Base-by-base conservation (phyloP, 1,284 basidiomycete species). In the Ceratobasidium sp. region DNA sequence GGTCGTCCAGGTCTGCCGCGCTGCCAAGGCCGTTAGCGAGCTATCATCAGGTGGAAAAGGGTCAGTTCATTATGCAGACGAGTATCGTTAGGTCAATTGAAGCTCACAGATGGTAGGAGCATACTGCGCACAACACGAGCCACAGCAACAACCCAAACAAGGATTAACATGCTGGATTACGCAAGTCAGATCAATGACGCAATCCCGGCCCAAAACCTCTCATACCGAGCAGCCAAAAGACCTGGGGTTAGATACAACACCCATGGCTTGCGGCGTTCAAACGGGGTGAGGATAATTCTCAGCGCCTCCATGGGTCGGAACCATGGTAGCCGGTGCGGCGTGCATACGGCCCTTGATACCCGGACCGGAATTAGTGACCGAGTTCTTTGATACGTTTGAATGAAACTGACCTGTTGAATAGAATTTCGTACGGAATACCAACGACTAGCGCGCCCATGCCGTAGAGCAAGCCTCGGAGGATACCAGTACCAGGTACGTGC, bases 221-320 rank as follows among this genome's bases (percentile, higher is more conserved):
- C 71, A 50, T 23, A 64, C 81, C 94, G 90, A 0, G 92, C 87
- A 1, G 89, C 86, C 78, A 96, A 88, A 38, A 97, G 89, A 23
- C 95, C 95, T 0, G 95, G 96, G 0, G 95, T 96, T 67, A 94
- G 83, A 84, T 95, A 97, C 50, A 97, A 85, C 42, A 91, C 88
- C 91, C 93, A 94, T 2, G 95, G 96, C 33, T 89, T 89, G 52
- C 90, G 89, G 59, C 92, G 91, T 84, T 97, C 95, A 20, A 94
- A 94, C 4, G 93, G 91, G 3, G 95, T 96, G 71, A 97, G 87
- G 26, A 97, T 87, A 77, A 93, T 86, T 44, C 91, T 91, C 20
- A 96, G 85, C 15, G 94, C 91, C 80, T 90, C 87, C 59, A 89
- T 83, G 0, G 89, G 87, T 57, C 89, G 86, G 82, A 92, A 88